Evolutionary conservation across 2,329 filamentous ascomycete species (phyloP).

Genomic region (Verticillium isaacii): DNA sequence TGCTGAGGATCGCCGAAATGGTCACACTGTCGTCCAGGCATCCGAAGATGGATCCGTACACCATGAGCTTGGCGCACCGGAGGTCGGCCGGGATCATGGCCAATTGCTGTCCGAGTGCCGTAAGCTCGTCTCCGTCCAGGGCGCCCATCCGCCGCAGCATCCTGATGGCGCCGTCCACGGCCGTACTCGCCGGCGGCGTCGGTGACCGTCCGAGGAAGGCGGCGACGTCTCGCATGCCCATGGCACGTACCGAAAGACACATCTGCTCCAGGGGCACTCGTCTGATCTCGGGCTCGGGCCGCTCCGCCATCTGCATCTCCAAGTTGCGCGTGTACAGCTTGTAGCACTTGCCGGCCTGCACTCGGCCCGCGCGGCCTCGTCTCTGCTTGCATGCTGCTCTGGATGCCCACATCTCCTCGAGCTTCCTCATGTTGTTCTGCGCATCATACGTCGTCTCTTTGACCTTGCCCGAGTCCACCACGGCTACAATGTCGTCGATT

Average conservation of each 20-base stretch:
- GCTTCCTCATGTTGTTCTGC: conserved; percentile 85
- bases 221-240: conserved; percentile 81
- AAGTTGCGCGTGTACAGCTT: conserved; percentile 88
- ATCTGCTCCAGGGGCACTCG: conserved; percentile 91
- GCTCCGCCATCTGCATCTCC: conserved; percentile 79
- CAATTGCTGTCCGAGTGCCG: conserved; percentile 87
- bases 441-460: conserved; percentile 96
- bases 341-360: conserved; percentile 86
- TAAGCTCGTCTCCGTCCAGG: conserved; percentile 79
- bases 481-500: conserved; percentile 93
- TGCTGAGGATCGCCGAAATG: conserved; percentile 88
- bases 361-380: conserved; percentile 87
- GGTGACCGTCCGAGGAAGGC: conserved; percentile 80
- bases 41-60: conserved; percentile 90
- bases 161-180: conserved; percentile 79
- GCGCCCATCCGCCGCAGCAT: conserved; percentile 83
- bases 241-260: conserved; percentile 89
- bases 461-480: conserved; percentile 91
- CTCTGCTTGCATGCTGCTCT: conserved; percentile 91
- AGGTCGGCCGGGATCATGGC: conserved; percentile 92
- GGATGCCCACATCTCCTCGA: conserved; percentile 94
- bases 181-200: conserved; percentile 79
- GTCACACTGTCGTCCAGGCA: conserved; percentile 85
- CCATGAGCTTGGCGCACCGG: conserved; percentile 88
- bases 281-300: conserved; percentile 90